Evolutionary conservation across 257 asterid genomes (phyloP).

Genomic region (Solanum bulbocastanum): DNA sequence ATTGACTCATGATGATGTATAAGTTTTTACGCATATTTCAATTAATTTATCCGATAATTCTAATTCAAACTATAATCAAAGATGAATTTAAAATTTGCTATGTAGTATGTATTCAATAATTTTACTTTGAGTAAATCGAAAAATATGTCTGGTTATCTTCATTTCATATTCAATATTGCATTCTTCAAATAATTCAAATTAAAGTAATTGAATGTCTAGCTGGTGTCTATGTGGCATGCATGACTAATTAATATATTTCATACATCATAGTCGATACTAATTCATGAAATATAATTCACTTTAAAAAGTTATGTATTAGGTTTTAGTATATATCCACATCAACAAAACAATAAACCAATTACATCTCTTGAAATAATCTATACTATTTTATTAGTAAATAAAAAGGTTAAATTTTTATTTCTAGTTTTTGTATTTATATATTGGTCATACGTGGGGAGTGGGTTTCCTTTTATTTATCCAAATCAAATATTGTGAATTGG

Average conservation of each 20-base stretch:
- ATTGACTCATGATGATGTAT: not conserved
- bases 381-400: not conserved
- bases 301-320: not conserved
- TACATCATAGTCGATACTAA: not conserved
- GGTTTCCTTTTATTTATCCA: not conserved
- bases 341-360: not conserved
- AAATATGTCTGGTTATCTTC: not conserved
- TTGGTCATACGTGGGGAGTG: not conserved
- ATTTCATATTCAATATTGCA: no score
- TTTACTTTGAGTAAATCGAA: not conserved
- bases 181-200: not conserved
- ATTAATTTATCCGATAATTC: fast-evolving
- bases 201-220: not conserved
- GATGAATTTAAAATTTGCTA: not conserved
- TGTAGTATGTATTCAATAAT: not conserved
- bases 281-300: not conserved
- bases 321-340: not conserved
- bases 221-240: not conserved
- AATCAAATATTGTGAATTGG: not conserved
- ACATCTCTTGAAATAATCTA: not conserved
- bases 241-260: not conserved
- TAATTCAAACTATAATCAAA: not conserved
- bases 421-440: not conserved
- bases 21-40: fast-evolving
- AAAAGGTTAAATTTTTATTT: not conserved